Evolutionary conservation across 2,329 filamentous ascomycete genomes (phyloP).

Genomic region (Exophiala xenobiotica): DNA sequence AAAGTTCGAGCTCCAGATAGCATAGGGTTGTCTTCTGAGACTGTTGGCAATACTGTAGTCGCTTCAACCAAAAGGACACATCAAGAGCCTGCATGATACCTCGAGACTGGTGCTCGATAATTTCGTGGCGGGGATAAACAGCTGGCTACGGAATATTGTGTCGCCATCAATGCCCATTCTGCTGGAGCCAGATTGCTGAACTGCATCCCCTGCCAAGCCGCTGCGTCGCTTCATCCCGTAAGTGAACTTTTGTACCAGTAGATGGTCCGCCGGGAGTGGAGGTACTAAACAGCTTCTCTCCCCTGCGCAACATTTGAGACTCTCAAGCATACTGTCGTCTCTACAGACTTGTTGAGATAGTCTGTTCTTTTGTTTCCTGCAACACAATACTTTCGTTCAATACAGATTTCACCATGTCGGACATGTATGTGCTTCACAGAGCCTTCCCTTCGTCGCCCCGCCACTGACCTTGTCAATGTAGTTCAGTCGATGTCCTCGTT

Average conservation of each 20-base stretch:
- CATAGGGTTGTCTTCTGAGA: too few species aligned
- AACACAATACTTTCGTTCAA: conserved; percentile 7
- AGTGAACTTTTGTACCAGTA: too few species aligned
- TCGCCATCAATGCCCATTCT: too few species aligned
- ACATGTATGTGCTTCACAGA: conserved; percentile 16
- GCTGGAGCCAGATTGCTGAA: too few species aligned
- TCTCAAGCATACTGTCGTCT: not conserved
- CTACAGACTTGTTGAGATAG: not conserved
- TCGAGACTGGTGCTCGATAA: too few species aligned
- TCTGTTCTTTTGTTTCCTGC: not conserved
- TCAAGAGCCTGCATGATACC: too few species aligned
- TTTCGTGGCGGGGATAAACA: too few species aligned
- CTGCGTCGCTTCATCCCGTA: not conserved
- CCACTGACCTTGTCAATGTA: conserved; percentile 41
- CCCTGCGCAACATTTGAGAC: not conserved
- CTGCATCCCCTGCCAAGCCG: not conserved
- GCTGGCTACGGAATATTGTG: too few species aligned
- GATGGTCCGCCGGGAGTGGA: not conserved
- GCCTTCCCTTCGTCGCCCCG: not conserved
- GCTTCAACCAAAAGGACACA: too few species aligned
- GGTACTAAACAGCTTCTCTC: not conserved
- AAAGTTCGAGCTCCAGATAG: too few species aligned
- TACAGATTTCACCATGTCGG: conserved; percentile 15
- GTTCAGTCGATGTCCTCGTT: conserved; percentile 93
- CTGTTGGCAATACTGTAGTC: too few species aligned